Percentiles rank a stretch among this genome's conserved stretches.
phyloP scores from a whole-genome alignment of 257 asterid genomes.

The Jaltomata sinuosa region DNA sequence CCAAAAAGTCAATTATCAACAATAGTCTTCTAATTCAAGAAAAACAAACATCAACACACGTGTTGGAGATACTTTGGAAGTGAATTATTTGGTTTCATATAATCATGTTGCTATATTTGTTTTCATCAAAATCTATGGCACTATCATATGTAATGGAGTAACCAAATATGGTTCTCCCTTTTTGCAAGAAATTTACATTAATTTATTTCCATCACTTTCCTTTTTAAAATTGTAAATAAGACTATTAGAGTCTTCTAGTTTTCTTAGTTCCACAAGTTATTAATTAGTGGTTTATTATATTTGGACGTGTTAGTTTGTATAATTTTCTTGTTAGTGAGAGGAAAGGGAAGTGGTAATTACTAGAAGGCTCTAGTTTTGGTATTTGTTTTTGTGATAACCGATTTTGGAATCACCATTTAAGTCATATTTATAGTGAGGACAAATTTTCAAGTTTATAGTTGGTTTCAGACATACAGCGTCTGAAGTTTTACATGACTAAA shows the following conservation, averaged over 20 bases:
- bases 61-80: conserved; percentile 15
- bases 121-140: conserved; percentile 25
- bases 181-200: not conserved
- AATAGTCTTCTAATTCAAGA: conserved; percentile 27
- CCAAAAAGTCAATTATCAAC: not conserved
- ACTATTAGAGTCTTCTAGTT: not conserved
- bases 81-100: conserved; percentile 21
- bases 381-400: not conserved
- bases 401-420: not conserved
- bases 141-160: conserved; percentile 27
- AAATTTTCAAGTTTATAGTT: not conserved
- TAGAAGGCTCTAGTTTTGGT: not conserved
- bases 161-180: conserved; percentile 12
- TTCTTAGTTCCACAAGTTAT: not conserved
- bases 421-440: not conserved
- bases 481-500: not conserved
- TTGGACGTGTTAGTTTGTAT: not conserved
- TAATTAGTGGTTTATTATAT: not conserved
- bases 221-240: not conserved
- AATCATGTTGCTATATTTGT: conserved; percentile 17
- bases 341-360: not conserved
- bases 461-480: not conserved
- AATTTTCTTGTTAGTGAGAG: not conserved
- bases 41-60: conserved; percentile 30
- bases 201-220: not conserved